phyloP scores from a whole-genome alignment of 208 protist species.

The Angomonas deanei region DNA sequence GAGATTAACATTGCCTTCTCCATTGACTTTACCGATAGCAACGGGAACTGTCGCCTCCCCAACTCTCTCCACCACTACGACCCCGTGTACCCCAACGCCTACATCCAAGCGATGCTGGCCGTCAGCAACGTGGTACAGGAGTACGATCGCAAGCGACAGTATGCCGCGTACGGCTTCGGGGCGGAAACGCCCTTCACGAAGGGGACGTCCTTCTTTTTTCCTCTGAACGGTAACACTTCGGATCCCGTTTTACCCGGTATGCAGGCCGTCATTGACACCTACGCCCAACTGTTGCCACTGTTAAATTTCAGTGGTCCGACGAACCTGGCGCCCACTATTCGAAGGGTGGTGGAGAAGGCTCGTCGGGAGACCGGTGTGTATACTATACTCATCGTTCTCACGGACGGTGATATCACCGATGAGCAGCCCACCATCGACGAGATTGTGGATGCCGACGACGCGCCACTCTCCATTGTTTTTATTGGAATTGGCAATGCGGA shows the following conservation, averaged over 20 bases:
- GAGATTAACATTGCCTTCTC: slow-evolving; percentile 60
- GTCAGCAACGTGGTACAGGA: slow-evolving; percentile 32
- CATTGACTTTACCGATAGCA: slow-evolving; percentile 75
- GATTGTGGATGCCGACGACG: slow-evolving; percentile 55
- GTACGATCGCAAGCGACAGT: slow-evolving; percentile 36
- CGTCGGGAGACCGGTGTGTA: slow-evolving; percentile 37
- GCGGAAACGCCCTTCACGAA: slow-evolving; percentile 25
- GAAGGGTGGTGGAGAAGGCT: slow-evolving; percentile 10
- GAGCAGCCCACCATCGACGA: slow-evolving; percentile 64
- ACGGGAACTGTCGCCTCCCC: slow-evolving; percentile 35
- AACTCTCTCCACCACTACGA: slow-evolving; percentile 55
- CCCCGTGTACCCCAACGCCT: slow-evolving; percentile 26
- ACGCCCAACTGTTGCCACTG: slow-evolving; percentile 22
- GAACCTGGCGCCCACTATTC: slow-evolving; percentile 47
- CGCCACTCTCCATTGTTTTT: slow-evolving; percentile 88
- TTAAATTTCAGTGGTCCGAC: slow-evolving; percentile 47
- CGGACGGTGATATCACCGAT: slow-evolving; percentile 85
- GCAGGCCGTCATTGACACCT: slow-evolving; percentile 41
- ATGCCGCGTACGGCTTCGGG: slow-evolving; percentile 36
- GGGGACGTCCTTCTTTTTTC: slow-evolving; percentile 43
- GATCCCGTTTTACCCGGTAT: slow-evolving; percentile 42
- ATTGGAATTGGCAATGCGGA: too few relatives aligned
- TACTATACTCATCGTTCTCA: slow-evolving; percentile 86
- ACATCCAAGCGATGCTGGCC: slow-evolving; percentile 33
- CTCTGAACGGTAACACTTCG: slow-evolving; percentile 23